These are phyloP conservation scores for Alternaria dauci DNA, from an alignment of 2,329 filamentous ascomycete species.

Conservation along the genomic window DNA sequence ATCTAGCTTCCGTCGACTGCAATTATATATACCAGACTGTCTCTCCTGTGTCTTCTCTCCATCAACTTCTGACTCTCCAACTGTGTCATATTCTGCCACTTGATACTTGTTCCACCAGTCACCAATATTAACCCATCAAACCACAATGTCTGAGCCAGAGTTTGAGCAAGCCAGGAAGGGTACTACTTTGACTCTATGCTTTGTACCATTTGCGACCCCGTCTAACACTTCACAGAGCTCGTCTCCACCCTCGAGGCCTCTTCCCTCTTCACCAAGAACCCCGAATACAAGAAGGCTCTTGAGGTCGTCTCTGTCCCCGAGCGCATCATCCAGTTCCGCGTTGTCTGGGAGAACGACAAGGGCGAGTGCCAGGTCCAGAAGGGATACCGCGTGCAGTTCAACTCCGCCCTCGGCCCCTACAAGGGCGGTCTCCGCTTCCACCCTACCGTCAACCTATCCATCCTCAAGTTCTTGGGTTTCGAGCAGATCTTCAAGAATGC, in stretches of 20 bases:
- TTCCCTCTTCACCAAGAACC: constrained; percentile 90
- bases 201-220: not conserved
- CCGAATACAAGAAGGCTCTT: constrained; percentile 92
- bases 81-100: constrained; percentile 9
- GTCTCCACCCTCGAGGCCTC: constrained; percentile 93
- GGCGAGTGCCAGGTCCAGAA: constrained; percentile 89
- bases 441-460: constrained; percentile 79
- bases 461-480: constrained; percentile 96
- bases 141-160: constrained; percentile 88
- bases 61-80: constrained; percentile 12
- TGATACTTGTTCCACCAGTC: constrained; percentile 9
- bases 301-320: constrained; percentile 89
- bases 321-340: constrained; percentile 95
- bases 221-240: constrained; percentile 70
- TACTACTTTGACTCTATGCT: constrained; percentile 48
- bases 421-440: constrained; percentile 97
- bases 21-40: constrained; percentile 42
- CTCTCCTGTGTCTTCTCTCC: constrained; percentile 19
- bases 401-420: constrained; percentile 96
- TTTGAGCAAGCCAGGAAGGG: constrained; percentile 99
- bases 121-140: constrained; percentile 8
- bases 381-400: constrained; percentile 97
- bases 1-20: constrained; percentile 23
- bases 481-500: constrained; percentile 99
- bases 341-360: constrained; percentile 96